Conservation (phyloP, 305 asterid genomes). For the Solanum hybrid region DNA sequence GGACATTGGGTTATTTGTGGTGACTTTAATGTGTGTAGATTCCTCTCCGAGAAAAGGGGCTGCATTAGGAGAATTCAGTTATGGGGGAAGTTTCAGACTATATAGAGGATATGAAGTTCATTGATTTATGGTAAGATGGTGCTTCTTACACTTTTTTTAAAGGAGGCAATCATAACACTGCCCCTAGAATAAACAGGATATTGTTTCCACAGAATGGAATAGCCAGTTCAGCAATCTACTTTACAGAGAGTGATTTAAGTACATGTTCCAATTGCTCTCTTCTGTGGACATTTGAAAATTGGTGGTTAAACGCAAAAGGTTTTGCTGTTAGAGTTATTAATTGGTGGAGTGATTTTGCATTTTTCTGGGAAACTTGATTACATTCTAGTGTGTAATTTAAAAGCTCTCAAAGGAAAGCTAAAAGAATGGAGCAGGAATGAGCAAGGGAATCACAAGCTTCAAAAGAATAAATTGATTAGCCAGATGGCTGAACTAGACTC, state of each 20-base stretch:
- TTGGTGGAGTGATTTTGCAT: background rate
- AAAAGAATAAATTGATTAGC: background rate
- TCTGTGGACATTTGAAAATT: background rate
- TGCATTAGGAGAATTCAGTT: background rate
- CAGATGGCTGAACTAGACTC: background rate
- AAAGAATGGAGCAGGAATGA: background rate
- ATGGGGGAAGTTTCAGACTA: background rate
- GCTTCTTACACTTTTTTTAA: background rate
- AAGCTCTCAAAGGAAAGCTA: background rate
- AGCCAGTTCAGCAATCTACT: background rate
- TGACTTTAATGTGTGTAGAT: background rate
- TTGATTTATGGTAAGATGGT: background rate
- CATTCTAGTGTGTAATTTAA: background rate
- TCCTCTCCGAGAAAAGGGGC: background rate
- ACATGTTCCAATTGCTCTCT: background rate
- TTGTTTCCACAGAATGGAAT: background rate
- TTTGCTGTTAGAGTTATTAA: background rate
- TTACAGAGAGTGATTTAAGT: background rate
- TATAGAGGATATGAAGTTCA: background rate
- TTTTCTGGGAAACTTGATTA: background rate
- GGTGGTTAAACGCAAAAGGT: background rate
- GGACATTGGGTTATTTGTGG: background rate
- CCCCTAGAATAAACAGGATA: background rate
- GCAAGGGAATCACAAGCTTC: background rate
- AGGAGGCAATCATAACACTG: background rate